Evolutionary conservation across 78 protist genomes (phyloP).

Genomic region (Reticulomyxa filosa): DNA sequence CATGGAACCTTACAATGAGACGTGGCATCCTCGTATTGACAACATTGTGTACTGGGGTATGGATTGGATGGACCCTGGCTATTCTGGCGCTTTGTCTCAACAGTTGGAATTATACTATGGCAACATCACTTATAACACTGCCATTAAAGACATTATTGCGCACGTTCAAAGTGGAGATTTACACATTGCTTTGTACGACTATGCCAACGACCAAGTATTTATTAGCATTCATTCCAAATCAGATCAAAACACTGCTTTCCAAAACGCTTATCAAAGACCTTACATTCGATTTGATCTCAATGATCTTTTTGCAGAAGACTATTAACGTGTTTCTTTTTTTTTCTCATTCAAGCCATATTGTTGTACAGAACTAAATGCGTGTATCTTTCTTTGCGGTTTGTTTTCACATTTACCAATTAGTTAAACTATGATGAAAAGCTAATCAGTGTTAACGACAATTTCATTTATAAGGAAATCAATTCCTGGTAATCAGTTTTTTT

Average conservation of each 20-base stretch:
- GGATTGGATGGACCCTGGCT: constrained; percentile 24
- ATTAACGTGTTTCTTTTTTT: no score
- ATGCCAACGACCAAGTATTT: neutral
- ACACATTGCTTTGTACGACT: constrained; percentile 26
- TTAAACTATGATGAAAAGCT: no score
- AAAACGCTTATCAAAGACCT: neutral
- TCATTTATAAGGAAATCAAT: no score
- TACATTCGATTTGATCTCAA: constrained; percentile 3
- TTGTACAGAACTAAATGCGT: no score
- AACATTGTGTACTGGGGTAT: constrained; percentile 17
- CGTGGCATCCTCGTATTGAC: constrained; percentile 22
- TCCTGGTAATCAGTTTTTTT: no score
- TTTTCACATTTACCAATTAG: no score
- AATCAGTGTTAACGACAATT: no score
- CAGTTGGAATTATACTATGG: constrained; percentile 21
- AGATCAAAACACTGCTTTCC: neutral
- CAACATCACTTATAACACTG: constrained; percentile 1
- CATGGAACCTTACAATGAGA: neutral
- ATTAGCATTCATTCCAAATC: neutral
- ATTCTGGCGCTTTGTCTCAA: constrained; percentile 18
- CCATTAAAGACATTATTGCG: constrained; percentile 16
- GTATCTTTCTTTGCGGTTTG: no score
- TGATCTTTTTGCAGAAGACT: no score
- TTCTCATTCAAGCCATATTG: no score
- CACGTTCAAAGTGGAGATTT: constrained; percentile 34